Percentiles rank a stretch among this genome's conserved stretches.
Evolutionary conservation across 148 eudicot species (phyloP).

Genomic region (Fagopyrum esculentum): DNA sequence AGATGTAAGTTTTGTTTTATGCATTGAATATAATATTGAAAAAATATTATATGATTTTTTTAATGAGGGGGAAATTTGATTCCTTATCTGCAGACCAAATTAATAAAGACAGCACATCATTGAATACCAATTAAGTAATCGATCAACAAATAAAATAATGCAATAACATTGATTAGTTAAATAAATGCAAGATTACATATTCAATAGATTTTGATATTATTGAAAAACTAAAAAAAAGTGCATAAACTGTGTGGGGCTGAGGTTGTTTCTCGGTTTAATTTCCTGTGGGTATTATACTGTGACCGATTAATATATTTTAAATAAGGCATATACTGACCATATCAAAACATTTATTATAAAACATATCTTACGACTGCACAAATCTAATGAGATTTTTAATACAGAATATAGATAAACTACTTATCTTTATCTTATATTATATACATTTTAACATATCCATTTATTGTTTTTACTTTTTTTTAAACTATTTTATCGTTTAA

Average conservation of each 20-base stretch:
- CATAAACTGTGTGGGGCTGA: not conserved
- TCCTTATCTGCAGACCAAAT: constrained; percentile 9
- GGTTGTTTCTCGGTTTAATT: not conserved
- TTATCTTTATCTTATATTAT: no score
- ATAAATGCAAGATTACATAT: not conserved
- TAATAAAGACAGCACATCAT: not conserved
- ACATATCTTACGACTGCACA: no score
- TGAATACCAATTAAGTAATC: not conserved
- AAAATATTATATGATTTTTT: not conserved
- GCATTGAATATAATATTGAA: not conserved
- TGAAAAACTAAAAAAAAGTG: not conserved
- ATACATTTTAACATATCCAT: no score
- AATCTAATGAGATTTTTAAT: no score
- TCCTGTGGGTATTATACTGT: constrained; percentile 1
- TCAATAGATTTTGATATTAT: not conserved
- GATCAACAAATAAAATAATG: not conserved
- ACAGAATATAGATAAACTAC: no score
- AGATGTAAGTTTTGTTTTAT: not conserved
- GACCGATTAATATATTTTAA: not conserved
- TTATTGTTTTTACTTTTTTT: no score
- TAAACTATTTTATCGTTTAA: no score
- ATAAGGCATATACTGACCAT: not conserved
- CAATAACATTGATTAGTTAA: not conserved
- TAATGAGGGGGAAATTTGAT: not conserved
- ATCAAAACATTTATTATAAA: not conserved